Evolutionary conservation across 352 stramenopile genomes (phyloP), one percentile per base, ranked within the genome.

Genomic region (Globisporangium ultimum): DNA sequence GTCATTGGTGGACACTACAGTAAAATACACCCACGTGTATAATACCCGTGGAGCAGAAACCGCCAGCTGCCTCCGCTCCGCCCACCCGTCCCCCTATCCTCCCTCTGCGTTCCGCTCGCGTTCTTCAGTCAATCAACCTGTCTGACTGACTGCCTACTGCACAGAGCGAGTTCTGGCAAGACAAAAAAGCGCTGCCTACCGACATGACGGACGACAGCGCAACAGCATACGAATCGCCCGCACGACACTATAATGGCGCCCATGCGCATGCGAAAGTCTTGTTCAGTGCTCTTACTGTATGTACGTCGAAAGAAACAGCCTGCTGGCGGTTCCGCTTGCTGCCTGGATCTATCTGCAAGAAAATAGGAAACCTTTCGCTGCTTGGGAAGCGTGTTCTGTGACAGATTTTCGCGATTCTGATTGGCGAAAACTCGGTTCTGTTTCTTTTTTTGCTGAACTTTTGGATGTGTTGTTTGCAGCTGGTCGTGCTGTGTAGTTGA

Each of bases 31-130:
- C 43, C 20, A 18, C 13, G 24, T 52, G 47, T 52, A 52, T 52
- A 52, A 52, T 52, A 52, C 24, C 47, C 47, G 47, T 52, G 47
- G 47, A 28, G 47, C 24, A 52, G 47, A 52, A 52, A 52, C 47
- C 47, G 18, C 47, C 47, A 52, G 47, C 47, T 52, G 47, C 47
- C 20, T 48, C 43, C 20, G 43, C 47, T 45, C 17, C 40, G 40
- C 40, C 40, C 40, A 18, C 40, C 40, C 17, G 13, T 45, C 17
- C 40, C 17, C 40, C 17, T 45, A 4, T 45, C 17, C 40, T n/a
- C 17, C 40, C 40, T n/a, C 40, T n/a, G 13, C 17, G 40, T 45
- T 45, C 40, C 40, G 40, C 40, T 45, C 40, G 12, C 17, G 13
- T 45, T 45, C 40, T 45, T 45, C 40, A 18, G 12, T 45, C 40